A percentile compares a stretch with the other conserved stretches of the same genome.
Evolutionary conservation across 345 rosid species (phyloP).

Genomic region (Draba incana): DNA sequence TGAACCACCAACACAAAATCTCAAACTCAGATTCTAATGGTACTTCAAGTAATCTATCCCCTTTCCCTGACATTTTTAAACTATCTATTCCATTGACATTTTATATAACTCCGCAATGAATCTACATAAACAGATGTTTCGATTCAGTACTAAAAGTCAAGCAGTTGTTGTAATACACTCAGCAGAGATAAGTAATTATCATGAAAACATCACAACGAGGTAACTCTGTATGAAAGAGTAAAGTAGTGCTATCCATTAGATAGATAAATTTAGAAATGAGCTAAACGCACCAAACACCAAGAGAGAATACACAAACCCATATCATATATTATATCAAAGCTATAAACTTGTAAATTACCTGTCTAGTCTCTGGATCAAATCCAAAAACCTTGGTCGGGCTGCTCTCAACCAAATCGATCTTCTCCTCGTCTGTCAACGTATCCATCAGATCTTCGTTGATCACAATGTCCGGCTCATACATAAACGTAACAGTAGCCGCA

Average conservation of each 20-base stretch:
- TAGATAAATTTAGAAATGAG: neutral
- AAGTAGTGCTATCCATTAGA: constrained; percentile 1
- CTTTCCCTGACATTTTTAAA: neutral
- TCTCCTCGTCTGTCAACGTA: constrained; percentile 69
- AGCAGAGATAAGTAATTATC: neutral
- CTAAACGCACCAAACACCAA: neutral
- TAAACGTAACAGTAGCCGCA: constrained; percentile 96
- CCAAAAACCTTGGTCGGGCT: constrained; percentile 91
- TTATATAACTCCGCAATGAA: neutral
- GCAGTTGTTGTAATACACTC: neutral
- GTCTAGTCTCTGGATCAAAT: constrained; percentile 62
- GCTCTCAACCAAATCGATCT: constrained; percentile 73
- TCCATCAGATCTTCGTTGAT: constrained; percentile 93
- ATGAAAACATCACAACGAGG: neutral
- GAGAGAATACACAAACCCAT: neutral
- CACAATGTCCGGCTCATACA: constrained; percentile 92
- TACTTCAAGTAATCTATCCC: neutral
- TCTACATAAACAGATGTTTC: neutral
- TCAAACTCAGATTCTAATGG: neutral
- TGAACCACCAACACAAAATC: neutral
- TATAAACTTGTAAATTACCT: constrained; percentile 49
- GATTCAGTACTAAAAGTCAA: neutral
- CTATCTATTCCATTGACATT: neutral
- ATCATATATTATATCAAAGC: neutral
- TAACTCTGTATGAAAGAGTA: neutral